Evolutionary conservation across 2,329 filamentous ascomycete genomes (phyloP), one percentile per base, ranked within the genome.

Genomic region (Pleomassaria siparia): DNA sequence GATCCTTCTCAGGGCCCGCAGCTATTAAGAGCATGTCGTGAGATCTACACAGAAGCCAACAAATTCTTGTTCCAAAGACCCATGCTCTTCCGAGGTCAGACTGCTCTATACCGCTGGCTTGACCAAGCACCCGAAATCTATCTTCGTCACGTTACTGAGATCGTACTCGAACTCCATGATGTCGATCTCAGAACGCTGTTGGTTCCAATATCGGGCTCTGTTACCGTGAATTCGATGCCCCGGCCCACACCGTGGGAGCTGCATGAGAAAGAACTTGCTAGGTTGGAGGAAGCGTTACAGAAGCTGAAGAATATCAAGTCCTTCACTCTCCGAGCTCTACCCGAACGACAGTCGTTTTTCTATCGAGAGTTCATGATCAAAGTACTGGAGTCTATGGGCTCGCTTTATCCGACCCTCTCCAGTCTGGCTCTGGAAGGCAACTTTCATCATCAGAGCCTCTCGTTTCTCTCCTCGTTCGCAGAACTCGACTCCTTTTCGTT

Each of bases 51-150:
- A 7, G 62, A 69, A 47, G 56, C 66, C 8, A 56, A 51, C 2
- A 60, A 64, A 11, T 62, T 66, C 20, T 50, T 70, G 11, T 70
- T 62, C 40, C 59, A 67, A 33, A 51, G 63, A 44, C 56, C 60
- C 2, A 22, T 67, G n/a, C 40, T 32, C 9, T 64, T 71, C 50
- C 37, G 44, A 11, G 51, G 58, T 12, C 62, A 66, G 47, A 29
- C 46, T 2, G 49, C 30, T 6, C 47, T 69, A 6, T 53, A 53
- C 26, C 12, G 47, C 11, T 69, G 66, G 66, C 33, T 67, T n/a
- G 30, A 46, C 9, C 18, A 30, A 8, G 54, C 51, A 22, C 54
- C 56, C 1, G 18, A 43, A 12, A 33, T 56, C 9, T 42, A 58
- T n/a, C 51, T 64, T 1, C 40, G 44, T 13, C 40, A 63, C 12